Base-by-base conservation (phyloP, 192 early-diverging fungal genomes). In the Blastocladiella britannica region DNA sequence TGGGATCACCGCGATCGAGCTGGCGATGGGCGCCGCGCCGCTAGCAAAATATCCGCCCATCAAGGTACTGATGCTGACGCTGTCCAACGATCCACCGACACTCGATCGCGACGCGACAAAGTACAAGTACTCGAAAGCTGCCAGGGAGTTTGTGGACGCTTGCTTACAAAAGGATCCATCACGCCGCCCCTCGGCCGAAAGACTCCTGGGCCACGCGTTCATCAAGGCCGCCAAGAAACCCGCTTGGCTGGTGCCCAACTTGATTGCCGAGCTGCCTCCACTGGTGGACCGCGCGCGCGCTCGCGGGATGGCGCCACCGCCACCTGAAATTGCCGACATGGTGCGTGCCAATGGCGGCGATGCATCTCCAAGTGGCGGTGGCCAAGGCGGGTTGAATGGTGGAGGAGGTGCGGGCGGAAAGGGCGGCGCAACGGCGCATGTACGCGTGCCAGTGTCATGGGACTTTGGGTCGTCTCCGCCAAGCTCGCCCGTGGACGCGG, bases 61-160 rank as follows among this genome's bases (percentile, higher is more conserved):
- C 53, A 91, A 91, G 75, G 85, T 90, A 6, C 63, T 91, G 28
- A 88, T 89, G 87, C 65, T 91, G 64, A 91, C 88, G 12, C 76
- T 91, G 25, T 79, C 84, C 30, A 86, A 85, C 54, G 84, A 83
- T 37, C 88, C 88, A 20, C 88, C 88, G 7, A 91, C 88, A 7
- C 60, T 91, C 58, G 82, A 85, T 37, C 73, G 85, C 51, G 86
- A 86, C 18, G 63, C 70, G 12, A 82, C 82, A 4, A 73, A 71
- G 31, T 73, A 88, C 69, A 83, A 81, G 54, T 91, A 81, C 60
- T 72, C 82, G 5, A 87, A 81, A 60, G 52, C 70, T 9, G 83
- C 89, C 53, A 89, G 89, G 65, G 88, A 91, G 30, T 82, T 91
- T 81, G 85, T 91, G 43, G 88, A 91, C 63, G 26, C 47, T 23